phyloP scores from a whole-genome alignment of 75 land plant species.

The Ceratopteris richardii region DNA sequence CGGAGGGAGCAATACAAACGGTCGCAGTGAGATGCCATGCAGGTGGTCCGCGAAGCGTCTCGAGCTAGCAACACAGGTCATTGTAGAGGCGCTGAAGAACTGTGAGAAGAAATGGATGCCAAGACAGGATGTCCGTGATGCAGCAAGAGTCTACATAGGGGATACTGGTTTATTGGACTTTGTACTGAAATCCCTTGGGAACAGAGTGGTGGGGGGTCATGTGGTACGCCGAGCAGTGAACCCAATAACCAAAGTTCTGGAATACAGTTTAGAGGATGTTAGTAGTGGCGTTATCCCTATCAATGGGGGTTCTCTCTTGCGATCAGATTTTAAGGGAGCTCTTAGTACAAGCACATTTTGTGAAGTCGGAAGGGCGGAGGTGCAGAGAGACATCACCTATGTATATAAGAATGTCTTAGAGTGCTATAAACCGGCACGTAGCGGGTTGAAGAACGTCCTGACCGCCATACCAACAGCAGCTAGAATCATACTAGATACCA shows the following conservation, averaged over 20 bases:
- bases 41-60: slow-evolving; percentile 80
- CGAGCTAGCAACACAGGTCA: slow-evolving; percentile 63
- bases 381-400: slow-evolving; percentile 48
- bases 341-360: not conserved
- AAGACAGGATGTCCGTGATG: slow-evolving; percentile 73
- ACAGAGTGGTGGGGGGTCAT: slow-evolving; percentile 60
- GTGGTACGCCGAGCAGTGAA: slow-evolving; percentile 71
- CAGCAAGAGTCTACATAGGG: slow-evolving; percentile 67
- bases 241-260: slow-evolving; percentile 73
- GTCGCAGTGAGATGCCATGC: too few species aligned
- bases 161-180: slow-evolving; percentile 81
- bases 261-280: slow-evolving; percentile 73
- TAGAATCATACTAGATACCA: slow-evolving; percentile 69
- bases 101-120: slow-evolving; percentile 48
- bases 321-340: not conserved
- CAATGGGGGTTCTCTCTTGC: not conserved
- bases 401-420: slow-evolving; percentile 60
- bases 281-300: slow-evolving; percentile 2
- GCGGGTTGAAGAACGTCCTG: slow-evolving; percentile 45
- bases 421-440: slow-evolving; percentile 45
- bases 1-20: too few species aligned
- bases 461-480: slow-evolving; percentile 52
- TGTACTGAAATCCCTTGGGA: slow-evolving; percentile 73
- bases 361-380: slow-evolving; percentile 23
- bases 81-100: slow-evolving; percentile 59